Evolutionary conservation across 1,139 yeast genomes (phyloP), one percentile per base, ranked within the genome.

Genomic region (Candida mesenterica): DNA sequence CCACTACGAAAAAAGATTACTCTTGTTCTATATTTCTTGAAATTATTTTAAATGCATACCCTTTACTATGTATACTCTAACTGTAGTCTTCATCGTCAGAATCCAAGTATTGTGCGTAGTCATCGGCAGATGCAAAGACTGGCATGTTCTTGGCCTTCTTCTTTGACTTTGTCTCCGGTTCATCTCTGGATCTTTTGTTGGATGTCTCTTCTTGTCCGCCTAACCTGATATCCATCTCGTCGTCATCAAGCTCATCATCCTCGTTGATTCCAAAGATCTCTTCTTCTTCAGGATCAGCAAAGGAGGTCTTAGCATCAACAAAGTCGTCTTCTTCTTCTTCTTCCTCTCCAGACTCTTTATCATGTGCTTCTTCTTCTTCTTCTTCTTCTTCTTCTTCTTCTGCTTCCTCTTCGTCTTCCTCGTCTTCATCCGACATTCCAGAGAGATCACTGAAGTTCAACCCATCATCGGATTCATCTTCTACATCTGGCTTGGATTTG

Each of bases 61-160:
- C n/a, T n/a, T n/a, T n/a, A n/a, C n/a, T n/a, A n/a, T n/a, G n/a
- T n/a, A n/a, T n/a, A n/a, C n/a, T 44, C 36, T 52, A 58, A 39
- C 57, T 49, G 42, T 51, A 57, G 36, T 62, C 71, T 37, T 77
- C 84, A 36, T 77, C 79, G 28, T 79, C 83, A 4, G 85, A 80
- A 32, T 75, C 72, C 57, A 87, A 65, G 52, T 82, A 83, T 54
- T 83, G 70, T 15, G 95, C 83, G 57, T 89, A 90, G 46, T 88
- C 96, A 31, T 86, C 96, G 7, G 81, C 95, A 32, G 94, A 82
- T 2, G 96, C 97, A 66, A 88, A 90, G 15, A 81, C 74, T 15
- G 97, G 97, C 45, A 90, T 65, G 39, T 75, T 78, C 55, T 75
- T 80, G 52, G 83, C 64, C 60, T 78, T 82, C 45, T 70, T 63